Evolutionary conservation across 176 grass and related monocot species (phyloP).

Genomic region (Hyparrhenia diplandra): DNA sequence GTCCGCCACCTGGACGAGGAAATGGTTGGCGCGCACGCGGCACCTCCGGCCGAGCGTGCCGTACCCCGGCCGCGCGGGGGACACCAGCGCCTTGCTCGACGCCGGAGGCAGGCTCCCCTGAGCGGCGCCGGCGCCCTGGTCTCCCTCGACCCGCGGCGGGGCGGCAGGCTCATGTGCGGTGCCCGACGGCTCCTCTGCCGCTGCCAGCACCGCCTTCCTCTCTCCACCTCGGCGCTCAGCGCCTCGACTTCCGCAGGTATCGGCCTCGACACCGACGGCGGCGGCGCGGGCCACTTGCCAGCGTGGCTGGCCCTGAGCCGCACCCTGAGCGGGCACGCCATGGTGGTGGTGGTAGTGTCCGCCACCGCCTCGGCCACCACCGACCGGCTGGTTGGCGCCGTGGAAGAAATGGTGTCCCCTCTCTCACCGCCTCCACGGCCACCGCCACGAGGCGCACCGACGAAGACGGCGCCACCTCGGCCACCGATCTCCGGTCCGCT

Average conservation of each 20-base stretch:
- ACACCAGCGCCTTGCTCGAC: slow-evolving; percentile 1
- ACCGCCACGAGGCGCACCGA: too few species aligned
- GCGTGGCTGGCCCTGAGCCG: not conserved
- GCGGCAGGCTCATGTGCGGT: not conserved
- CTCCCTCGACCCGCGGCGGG: not conserved
- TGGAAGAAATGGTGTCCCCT: not conserved
- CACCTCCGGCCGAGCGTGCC: not conserved
- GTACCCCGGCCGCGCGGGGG: not conserved
- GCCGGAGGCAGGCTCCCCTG: not conserved
- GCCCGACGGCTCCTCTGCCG: not conserved
- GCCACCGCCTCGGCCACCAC: not conserved
- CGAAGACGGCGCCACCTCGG: not conserved
- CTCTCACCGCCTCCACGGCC: not conserved
- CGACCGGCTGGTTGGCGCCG: not conserved
- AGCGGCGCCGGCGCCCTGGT: not conserved
- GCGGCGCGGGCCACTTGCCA: too few species aligned
- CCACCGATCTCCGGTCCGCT: not conserved
- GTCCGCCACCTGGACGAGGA: not conserved
- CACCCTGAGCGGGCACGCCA: not conserved
- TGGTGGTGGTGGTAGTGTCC: not conserved
- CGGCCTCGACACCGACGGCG: not conserved
- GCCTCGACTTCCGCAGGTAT: not conserved
- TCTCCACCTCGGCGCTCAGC: not conserved
- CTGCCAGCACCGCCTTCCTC: too few species aligned
- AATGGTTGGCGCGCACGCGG: slow-evolving; percentile 7